Evolutionary conservation across 306 rosid species (phyloP).

Genomic region (Trifolium repens): DNA sequence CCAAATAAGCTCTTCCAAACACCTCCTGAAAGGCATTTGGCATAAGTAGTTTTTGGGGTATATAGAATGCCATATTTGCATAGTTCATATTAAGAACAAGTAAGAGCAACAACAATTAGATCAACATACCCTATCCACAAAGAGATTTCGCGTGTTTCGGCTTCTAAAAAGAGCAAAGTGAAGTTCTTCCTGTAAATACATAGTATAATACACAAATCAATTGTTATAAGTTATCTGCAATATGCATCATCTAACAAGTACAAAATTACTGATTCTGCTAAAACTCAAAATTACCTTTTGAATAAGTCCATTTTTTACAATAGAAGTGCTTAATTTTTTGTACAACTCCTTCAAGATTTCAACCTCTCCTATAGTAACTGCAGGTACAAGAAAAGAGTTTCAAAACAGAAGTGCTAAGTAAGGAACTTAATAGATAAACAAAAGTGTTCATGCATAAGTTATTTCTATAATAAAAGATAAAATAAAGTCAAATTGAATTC

Average conservation of each 20-base stretch:
- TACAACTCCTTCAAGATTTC: conserved; percentile 43
- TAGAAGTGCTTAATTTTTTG: conserved; percentile 32
- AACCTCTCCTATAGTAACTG: conserved; percentile 42
- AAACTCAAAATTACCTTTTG: conserved; percentile 34
- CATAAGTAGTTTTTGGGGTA: too few species aligned
- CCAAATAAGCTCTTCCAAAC: too few species aligned
- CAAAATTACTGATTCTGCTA: not conserved
- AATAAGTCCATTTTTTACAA: conserved; percentile 48
- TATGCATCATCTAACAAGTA: not conserved
- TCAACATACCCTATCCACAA: not conserved
- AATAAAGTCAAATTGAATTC: too few species aligned
- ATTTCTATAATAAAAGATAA: too few species aligned
- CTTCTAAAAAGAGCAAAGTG: not conserved
- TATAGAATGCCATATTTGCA: too few species aligned
- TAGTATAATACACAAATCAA: too few species aligned
- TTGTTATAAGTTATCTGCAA: too few species aligned
- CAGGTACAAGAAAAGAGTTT: conserved; percentile 22
- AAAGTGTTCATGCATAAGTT: not conserved
- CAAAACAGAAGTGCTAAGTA: not conserved
- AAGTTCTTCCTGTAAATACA: not conserved
- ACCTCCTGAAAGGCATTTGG: too few species aligned
- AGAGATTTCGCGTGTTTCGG: not conserved
- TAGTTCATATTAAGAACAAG: too few species aligned
- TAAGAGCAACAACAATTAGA: not conserved
- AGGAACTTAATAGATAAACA: too few species aligned